Evolutionary conservation across 129 eudicot species (phyloP).

Genomic region (Flaveria brownii): DNA sequence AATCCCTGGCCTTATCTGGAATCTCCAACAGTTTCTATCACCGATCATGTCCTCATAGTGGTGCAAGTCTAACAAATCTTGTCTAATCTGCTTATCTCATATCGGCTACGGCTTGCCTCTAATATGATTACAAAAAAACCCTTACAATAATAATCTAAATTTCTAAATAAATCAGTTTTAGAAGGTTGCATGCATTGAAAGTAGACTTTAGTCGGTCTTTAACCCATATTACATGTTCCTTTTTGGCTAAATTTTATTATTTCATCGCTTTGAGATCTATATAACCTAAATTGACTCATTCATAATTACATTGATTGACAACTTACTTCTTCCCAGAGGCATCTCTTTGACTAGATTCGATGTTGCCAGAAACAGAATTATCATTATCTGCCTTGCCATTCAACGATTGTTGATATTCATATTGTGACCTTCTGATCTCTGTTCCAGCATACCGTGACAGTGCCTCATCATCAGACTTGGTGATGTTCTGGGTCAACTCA

Average conservation of each 20-base stretch:
- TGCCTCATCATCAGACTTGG: conserved; percentile 38
- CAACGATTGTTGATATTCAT: conserved; percentile 24
- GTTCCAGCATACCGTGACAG: conserved; percentile 35
- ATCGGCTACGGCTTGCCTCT: too few relatives aligned
- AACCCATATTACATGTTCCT: not conserved
- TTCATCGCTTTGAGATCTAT: not conserved
- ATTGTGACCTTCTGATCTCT: conserved; percentile 29
- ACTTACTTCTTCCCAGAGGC: conserved; percentile 37
- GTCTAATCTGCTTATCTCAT: too few relatives aligned
- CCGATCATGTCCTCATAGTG: too few relatives aligned
- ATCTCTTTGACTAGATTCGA: conserved; percentile 32
- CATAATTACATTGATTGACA: not conserved
- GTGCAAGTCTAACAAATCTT: too few relatives aligned
- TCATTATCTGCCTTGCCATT: conserved; percentile 29
- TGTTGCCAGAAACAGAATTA: conserved; percentile 31
- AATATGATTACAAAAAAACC: not conserved
- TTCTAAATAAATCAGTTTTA: not conserved
- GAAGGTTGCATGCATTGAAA: not conserved
- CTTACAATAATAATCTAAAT: not conserved
- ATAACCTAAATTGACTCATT: not conserved
- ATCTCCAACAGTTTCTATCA: too few relatives aligned
- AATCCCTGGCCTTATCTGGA: too few relatives aligned
- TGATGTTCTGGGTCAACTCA: conserved; percentile 22
- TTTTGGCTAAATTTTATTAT: not conserved
- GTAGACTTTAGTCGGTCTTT: not conserved